phyloP scores from a whole-genome alignment of 441 rosid species.

The Populus hybrid region DNA sequence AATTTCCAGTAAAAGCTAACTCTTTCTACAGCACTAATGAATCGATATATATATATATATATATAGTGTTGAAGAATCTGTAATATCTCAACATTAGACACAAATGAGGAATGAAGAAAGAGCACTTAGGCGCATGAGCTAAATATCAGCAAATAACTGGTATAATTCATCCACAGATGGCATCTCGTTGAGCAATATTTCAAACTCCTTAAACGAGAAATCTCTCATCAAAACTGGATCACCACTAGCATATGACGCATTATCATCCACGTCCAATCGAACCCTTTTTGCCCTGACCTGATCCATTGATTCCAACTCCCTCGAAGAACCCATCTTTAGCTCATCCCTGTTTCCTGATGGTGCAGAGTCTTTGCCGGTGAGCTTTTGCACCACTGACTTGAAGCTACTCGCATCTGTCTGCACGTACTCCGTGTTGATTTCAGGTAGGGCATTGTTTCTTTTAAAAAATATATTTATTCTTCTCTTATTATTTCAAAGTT shows the following conservation, averaged over 20 bases:
- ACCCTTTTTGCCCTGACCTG: too few species aligned
- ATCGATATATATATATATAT: too few species aligned
- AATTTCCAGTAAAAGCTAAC: too few species aligned
- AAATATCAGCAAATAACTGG: constrained; percentile 22
- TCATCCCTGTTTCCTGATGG: background rate
- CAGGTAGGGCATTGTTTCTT: too few species aligned
- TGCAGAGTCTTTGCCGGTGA: constrained; percentile 45
- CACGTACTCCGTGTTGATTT: constrained; percentile 36
- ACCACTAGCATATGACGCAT: background rate
- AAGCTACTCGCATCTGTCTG: constrained; percentile 44
- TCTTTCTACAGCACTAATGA: too few species aligned
- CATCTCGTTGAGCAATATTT: constrained; percentile 35
- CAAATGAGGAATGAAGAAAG: too few species aligned
- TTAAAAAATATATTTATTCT: too few species aligned
- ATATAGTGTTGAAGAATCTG: too few species aligned
- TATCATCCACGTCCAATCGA: background rate
- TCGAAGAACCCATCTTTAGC: background rate
- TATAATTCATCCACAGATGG: constrained; percentile 34
- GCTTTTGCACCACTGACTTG: constrained; percentile 46
- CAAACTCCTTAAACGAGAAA: constrained; percentile 34
- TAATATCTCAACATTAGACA: too few species aligned
- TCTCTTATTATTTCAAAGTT: too few species aligned
- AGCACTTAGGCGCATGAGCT: too few species aligned
- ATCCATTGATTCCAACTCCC: background rate
- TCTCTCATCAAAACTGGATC: constrained; percentile 14